Evolutionary conservation across 768 basidiomycete species (phyloP).

Genomic region (Rhodotorula diobovata): DNA sequence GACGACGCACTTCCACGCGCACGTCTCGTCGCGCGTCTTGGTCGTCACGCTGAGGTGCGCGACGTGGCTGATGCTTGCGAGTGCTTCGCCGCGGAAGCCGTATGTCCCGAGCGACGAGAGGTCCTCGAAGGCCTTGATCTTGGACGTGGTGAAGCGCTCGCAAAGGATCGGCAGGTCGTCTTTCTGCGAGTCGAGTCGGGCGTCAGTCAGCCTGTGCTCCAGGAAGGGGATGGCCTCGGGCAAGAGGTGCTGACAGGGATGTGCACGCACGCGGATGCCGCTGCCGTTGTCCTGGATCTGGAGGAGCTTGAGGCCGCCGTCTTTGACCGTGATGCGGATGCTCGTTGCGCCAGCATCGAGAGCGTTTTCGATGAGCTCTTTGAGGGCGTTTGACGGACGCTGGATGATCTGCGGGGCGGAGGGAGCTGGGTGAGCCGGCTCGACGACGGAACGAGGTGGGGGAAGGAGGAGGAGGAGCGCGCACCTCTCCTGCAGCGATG

Average conservation of each 20-base stretch:
- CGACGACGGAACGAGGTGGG: too few species aligned
- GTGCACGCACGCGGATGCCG: slow-evolving; percentile 80
- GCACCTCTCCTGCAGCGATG: slow-evolving; percentile 67
- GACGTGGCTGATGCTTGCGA: slow-evolving; percentile 93
- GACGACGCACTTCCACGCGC: slow-evolving; percentile 82
- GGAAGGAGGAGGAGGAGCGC: slow-evolving; percentile 16
- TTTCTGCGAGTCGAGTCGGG: slow-evolving; percentile 56
- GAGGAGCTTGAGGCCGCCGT: slow-evolving; percentile 88
- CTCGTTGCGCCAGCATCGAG: slow-evolving; percentile 88
- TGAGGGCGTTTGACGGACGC: slow-evolving; percentile 86
- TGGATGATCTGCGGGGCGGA: slow-evolving; percentile 66
- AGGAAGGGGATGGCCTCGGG: too few species aligned
- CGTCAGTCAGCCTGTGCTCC: not conserved
- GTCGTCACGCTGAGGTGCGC: slow-evolving; percentile 83
- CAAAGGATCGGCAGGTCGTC: slow-evolving; percentile 82
- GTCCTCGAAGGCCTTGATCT: slow-evolving; percentile 79
- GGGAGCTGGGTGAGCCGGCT: not conserved
- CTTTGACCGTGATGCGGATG: slow-evolving; percentile 82
- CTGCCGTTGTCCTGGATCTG: slow-evolving; percentile 96
- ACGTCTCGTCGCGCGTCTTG: slow-evolving; percentile 72
- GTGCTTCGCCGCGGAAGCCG: slow-evolving; percentile 93
- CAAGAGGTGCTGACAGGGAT: not conserved
- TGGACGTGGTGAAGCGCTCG: slow-evolving; percentile 92
- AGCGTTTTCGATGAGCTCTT: slow-evolving; percentile 90
- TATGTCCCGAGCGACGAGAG: slow-evolving; percentile 78